Evolutionary conservation across 2,329 filamentous ascomycete genomes (phyloP).

Genomic region (Botrytis squamosa): DNA sequence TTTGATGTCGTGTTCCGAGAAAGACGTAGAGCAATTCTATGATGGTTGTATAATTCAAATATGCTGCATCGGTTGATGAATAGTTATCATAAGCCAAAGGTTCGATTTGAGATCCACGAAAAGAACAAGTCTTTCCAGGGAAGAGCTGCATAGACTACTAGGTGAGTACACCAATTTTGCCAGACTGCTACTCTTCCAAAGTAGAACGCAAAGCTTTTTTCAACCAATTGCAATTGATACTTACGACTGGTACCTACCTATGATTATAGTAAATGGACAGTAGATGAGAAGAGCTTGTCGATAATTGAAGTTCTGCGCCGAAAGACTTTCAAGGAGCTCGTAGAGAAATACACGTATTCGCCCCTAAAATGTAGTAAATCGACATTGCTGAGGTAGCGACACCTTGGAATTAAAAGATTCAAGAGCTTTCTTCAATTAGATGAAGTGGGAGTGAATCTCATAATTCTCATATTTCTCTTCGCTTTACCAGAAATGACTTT

Average conservation of each 20-base stretch:
- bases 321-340: neutral
- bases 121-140: neutral
- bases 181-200: neutral
- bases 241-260: neutral
- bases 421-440: neutral
- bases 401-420: neutral
- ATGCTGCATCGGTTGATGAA: neutral
- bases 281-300: neutral
- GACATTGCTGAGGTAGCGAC: neutral
- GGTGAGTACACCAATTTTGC: neutral
- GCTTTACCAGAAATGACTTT: neutral
- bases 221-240: neutral
- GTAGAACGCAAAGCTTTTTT: neutral
- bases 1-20: neutral
- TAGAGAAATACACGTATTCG: neutral
- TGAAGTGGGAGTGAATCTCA: neutral
- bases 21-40: neutral
- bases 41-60: neutral
- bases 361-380: too few relatives aligned
- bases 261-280: neutral
- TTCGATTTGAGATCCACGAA: neutral
- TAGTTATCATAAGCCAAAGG: neutral
- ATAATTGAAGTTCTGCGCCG: neutral
- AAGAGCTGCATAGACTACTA: neutral
- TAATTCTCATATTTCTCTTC: neutral